phyloP scores from a whole-genome alignment of 78 protist genomes.

The Dictyostelium firmibasis region DNA sequence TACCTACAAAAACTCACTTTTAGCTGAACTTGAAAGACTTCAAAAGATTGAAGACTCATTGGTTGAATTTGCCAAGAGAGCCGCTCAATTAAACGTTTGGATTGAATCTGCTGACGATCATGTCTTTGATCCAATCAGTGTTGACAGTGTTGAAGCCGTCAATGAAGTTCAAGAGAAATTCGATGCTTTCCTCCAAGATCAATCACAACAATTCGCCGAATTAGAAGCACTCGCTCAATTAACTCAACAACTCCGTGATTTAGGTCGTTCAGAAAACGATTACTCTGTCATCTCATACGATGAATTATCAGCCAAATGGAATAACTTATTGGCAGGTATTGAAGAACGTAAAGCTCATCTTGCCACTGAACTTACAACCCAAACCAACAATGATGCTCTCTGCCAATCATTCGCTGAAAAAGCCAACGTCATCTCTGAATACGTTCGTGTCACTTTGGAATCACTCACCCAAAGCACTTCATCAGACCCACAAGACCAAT shows the following conservation, averaged over 20 bases:
- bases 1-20: constrained; percentile 15
- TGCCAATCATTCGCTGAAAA: constrained; percentile 58
- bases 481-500: constrained; percentile 49
- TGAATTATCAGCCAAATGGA: constrained; percentile 68
- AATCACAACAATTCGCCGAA: constrained; percentile 50
- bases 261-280: constrained; percentile 77
- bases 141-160: constrained; percentile 64
- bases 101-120: constrained; percentile 65
- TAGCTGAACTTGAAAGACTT: constrained; percentile 55
- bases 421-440: constrained; percentile 39
- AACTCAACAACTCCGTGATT: constrained; percentile 63
- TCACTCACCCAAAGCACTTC: constrained; percentile 36
- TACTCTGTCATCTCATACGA: constrained; percentile 81
- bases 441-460: background rate
- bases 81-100: constrained; percentile 73
- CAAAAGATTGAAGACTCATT: constrained; percentile 81
- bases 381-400: constrained; percentile 71
- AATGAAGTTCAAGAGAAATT: constrained; percentile 63
- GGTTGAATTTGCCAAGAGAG: constrained; percentile 77
- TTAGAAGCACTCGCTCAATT: constrained; percentile 75
- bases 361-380: constrained; percentile 26
- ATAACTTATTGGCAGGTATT: constrained; percentile 47
- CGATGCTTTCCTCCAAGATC: constrained; percentile 62
- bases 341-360: constrained; percentile 66
- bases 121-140: constrained; percentile 65